Evolutionary conservation across 176 grass and related monocot species (phyloP).

Genomic region (Miscanthus lutarioriparius): DNA sequence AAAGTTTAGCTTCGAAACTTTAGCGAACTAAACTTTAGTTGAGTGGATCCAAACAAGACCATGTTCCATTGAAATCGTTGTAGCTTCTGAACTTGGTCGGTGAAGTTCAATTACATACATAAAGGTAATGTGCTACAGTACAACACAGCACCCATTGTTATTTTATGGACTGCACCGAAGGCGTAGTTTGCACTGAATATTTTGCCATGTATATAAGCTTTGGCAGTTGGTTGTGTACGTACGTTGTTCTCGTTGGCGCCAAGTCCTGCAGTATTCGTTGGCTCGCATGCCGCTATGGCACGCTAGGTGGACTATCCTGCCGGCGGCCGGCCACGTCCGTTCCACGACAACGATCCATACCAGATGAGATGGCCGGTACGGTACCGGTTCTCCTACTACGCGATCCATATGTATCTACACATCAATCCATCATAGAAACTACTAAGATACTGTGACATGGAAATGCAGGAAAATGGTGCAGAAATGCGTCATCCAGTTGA

Average conservation of each 20-base stretch:
- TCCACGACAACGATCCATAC: slow-evolving; percentile 15
- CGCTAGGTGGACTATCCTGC: neutral
- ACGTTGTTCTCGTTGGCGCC: neutral
- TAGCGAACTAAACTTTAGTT: no score
- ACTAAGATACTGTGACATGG: neutral
- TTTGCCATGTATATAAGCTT: no score
- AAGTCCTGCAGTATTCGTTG: neutral
- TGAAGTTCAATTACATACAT: no score
- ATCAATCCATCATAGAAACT: slow-evolving; percentile 1
- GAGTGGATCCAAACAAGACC: no score
- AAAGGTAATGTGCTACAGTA: no score
- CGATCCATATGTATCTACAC: neutral
- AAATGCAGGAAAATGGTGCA: neutral
- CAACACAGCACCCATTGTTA: no score
- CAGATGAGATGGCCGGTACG: neutral
- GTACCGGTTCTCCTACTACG: neutral
- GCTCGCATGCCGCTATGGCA: neutral
- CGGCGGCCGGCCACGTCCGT: neutral
- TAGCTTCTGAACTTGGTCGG: no score
- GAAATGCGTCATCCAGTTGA: slow-evolving; percentile 2
- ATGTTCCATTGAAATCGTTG: no score
- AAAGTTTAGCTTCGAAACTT: no score
- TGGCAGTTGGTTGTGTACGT: neutral
- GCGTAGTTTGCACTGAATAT: no score
- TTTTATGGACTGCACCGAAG: no score